These are phyloP conservation scores for Coffea canephora DNA, from an alignment of 257 asterid species.

Conservation along the genomic window DNA sequence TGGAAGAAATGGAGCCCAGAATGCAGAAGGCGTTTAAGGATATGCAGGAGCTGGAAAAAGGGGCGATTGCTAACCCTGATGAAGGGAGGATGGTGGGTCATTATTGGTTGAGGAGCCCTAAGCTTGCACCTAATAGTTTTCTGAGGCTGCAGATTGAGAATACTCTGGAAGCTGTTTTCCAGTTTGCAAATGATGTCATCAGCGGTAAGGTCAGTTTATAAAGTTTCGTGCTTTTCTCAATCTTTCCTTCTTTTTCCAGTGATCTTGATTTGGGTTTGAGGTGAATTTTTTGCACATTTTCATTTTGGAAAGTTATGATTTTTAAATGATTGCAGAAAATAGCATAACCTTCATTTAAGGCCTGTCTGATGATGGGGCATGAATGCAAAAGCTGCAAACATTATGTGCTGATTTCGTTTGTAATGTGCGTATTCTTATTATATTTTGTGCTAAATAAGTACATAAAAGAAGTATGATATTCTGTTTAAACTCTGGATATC, in stretches of 20 bases:
- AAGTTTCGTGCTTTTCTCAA: neutral
- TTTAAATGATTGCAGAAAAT: neutral
- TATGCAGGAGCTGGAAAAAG: conserved; percentile 88
- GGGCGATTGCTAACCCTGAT: conserved; percentile 95
- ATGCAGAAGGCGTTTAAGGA: conserved; percentile 67
- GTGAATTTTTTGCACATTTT: neutral
- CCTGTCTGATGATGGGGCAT: neutral
- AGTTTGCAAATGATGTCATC: conserved; percentile 83
- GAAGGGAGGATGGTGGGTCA: conserved; percentile 99
- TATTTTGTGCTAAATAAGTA: neutral
- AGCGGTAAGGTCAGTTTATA: conserved; percentile 82
- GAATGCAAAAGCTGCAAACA: neutral
- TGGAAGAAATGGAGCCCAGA: conserved; percentile 82
- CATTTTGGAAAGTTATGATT: neutral
- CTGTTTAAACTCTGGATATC: neutral
- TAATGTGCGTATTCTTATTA: neutral
- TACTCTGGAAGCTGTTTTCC: conserved; percentile 56
- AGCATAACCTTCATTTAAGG: neutral
- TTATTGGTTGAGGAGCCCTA: conserved; percentile 84
- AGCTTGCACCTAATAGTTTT: conserved; percentile 70
- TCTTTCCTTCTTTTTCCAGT: neutral
- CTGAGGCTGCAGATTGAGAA: conserved; percentile 66
- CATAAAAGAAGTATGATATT: neutral
- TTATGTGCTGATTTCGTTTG: neutral
- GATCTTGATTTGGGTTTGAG: neutral